Evolutionary conservation across 768 basidiomycete species (phyloP), one percentile per base, ranked within the genome.

Genomic region (Gymnopilus junonius): DNA sequence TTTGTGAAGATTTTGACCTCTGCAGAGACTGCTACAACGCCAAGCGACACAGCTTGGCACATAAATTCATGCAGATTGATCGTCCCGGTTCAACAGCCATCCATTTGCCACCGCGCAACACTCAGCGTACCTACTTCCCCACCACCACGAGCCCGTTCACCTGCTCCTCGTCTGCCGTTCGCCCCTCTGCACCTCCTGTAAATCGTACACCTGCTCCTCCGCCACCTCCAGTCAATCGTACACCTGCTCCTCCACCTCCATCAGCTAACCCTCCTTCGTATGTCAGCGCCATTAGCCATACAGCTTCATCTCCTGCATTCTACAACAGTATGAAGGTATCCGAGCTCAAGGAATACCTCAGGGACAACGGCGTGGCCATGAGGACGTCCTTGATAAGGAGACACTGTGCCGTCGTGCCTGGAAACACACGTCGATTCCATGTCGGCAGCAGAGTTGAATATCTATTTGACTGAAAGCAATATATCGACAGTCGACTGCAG

Each of bases 391-490:
- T 45, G 68, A 69, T 62, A 67, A 67, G 37, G 68, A 69, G 51
- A 65, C 66, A 17, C 56, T 69, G 4, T 67, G 68, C 59, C 63
- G 61, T 37, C 58, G 58, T 2, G 66, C 62, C 12, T 69, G 68
- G 68, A 69, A n/a, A 55, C 68, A 2, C 59, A 69, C 42, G 62
- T 61, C 56, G 68, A 69, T 25, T 65, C 63, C 12, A 69, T 69
- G 68, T 59, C 32, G 20, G 57, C 63, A 10, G 20, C 17, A 23
- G 68, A 69, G 51, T 55, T 69, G 14, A 64, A 69, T 21, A 59
- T 35, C 42, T 69, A 65, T 39, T 34, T 69, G 21, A 45, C 61
- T 31, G 46, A 62, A 17, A 63, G 54, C 55, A 55, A 43, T 15
- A 64, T 69, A 27, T 64, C 64, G 17, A 67, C 68, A 0, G 43